These are phyloP conservation scores for Thymus mandschuricus DNA, from an alignment of 257 asterid genomes.

Conservation along the genomic window DNA sequence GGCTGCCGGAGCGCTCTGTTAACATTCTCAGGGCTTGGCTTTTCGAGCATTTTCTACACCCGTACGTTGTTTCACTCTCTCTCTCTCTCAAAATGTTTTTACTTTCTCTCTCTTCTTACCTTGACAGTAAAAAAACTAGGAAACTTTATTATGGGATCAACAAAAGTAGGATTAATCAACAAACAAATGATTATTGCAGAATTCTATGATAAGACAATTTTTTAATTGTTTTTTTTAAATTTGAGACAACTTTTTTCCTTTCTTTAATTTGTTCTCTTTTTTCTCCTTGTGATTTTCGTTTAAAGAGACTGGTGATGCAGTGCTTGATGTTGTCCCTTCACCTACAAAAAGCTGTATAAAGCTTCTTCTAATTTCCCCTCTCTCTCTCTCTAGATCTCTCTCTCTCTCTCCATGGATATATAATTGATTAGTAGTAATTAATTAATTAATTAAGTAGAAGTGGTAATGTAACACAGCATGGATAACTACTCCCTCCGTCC, in stretches of 20 bases:
- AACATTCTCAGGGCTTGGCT: conserved; percentile 96
- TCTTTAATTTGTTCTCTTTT: conserved; percentile 28
- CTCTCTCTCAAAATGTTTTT: not conserved
- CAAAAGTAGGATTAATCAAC: conserved; percentile 32
- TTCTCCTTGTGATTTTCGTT: conserved; percentile 41
- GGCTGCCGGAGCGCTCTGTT: conserved; percentile 95
- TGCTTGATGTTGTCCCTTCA: conserved; percentile 40
- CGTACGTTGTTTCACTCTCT: conserved; percentile 55
- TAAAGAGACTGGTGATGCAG: conserved; percentile 39
- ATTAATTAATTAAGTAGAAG: too few species aligned
- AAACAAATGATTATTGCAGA: conserved; percentile 45
- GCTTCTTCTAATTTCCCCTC: conserved; percentile 25
- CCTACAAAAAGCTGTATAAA: conserved; percentile 50
- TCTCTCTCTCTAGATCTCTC: not conserved
- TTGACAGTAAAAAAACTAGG: conserved; percentile 17
- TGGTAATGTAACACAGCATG: not conserved
- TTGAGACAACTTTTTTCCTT: conserved; percentile 23
- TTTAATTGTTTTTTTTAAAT: conserved; percentile 3
- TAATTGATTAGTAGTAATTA: not conserved
- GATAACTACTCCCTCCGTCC: too few species aligned
- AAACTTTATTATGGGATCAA: conserved; percentile 37
- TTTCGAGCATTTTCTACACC: conserved; percentile 95
- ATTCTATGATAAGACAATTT: conserved; percentile 55
- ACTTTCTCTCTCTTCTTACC: not conserved
- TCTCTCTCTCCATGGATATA: too few species aligned